phyloP scores from a whole-genome alignment of 441 rosid species.

The Metrosideros polymorpha region DNA sequence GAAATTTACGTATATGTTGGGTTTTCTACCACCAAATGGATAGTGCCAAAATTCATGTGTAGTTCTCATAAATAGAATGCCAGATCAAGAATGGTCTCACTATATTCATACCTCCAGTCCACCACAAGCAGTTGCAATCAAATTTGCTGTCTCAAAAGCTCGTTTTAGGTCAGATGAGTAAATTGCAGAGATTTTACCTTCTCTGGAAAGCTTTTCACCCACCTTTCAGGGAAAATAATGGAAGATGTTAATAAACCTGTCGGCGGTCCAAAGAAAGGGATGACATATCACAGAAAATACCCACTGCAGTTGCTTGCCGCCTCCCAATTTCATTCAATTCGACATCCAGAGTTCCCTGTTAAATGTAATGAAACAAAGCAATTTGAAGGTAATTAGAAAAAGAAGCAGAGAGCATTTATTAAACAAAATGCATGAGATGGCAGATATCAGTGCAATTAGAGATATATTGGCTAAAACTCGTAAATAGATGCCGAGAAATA shows the following conservation, averaged over 20 bases:
- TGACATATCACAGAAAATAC: neutral
- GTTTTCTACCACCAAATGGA: neutral
- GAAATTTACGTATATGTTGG: neutral
- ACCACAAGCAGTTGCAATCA: slow-evolving; percentile 56
- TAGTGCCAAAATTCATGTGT: neutral
- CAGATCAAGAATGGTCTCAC: neutral
- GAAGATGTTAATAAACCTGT: neutral
- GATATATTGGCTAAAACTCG: neutral
- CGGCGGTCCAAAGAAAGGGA: neutral
- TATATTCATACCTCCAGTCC: slow-evolving; percentile 36
- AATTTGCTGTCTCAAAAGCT: slow-evolving; percentile 67
- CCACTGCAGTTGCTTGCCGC: neutral
- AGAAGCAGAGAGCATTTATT: neutral
- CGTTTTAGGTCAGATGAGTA: slow-evolving; percentile 87
- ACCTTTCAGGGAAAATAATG: slow-evolving; percentile 28
- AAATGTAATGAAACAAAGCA: neutral
- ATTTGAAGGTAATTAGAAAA: neutral
- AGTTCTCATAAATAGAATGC: neutral
- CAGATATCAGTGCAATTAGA: neutral
- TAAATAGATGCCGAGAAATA: neutral
- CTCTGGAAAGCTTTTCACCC: slow-evolving; percentile 56
- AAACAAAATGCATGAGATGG: neutral
- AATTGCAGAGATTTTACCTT: slow-evolving; percentile 41
- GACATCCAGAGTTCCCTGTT: neutral
- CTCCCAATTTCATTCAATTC: neutral